Evolutionary conservation across 306 rosid species (phyloP).

Genomic region (Glycine soja): DNA sequence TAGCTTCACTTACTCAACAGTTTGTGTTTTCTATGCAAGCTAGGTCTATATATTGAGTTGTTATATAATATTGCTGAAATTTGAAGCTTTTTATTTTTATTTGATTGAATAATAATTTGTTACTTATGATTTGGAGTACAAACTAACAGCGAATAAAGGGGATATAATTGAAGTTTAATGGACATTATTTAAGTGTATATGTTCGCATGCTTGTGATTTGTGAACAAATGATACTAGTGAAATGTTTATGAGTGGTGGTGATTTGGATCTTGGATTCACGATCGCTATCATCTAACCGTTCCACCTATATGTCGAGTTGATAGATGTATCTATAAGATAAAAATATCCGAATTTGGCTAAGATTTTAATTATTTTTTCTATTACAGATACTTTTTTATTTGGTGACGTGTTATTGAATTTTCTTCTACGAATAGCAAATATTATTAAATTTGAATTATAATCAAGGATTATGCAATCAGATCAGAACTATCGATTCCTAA

Average conservation of each 20-base stretch:
- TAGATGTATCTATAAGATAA: too few relatives aligned
- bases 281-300: not conserved
- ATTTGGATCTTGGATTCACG: not conserved
- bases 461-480: not conserved
- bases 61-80: slow-evolving; percentile 1
- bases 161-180: not conserved
- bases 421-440: not conserved
- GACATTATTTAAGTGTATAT: not conserved
- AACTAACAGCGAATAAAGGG: slow-evolving; percentile 2
- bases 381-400: not conserved
- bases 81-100: slow-evolving; percentile 4
- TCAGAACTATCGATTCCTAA: not conserved
- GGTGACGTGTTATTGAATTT: not conserved
- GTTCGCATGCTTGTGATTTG: not conserved
- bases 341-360: not conserved
- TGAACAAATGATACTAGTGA: not conserved
- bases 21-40: not conserved
- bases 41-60: not conserved
- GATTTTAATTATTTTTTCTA: not conserved
- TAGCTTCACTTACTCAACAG: slow-evolving; percentile 42
- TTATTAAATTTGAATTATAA: not conserved
- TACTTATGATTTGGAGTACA: slow-evolving; percentile 36
- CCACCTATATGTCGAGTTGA: not conserved
- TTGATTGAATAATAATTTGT: not conserved
- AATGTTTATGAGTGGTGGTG: not conserved